These are phyloP conservation scores for Ilyonectria destructans DNA, from an alignment of 2,329 filamentous ascomycete genomes.

Conservation along the genomic window DNA sequence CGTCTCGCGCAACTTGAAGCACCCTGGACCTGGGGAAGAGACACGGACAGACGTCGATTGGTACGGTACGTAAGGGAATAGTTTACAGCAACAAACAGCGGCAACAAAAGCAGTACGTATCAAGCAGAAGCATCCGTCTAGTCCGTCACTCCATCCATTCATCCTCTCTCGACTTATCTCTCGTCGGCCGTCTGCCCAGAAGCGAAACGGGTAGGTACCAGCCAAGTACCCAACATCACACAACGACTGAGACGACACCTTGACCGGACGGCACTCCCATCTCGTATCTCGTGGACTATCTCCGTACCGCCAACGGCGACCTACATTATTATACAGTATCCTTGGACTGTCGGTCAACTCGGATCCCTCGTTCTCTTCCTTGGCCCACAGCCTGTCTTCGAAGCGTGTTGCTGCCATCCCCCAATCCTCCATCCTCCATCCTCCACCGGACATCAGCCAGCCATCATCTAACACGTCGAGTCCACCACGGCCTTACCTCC, in stretches of 20 bases:
- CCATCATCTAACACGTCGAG: slow-evolving; percentile 7
- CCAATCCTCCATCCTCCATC: neutral
- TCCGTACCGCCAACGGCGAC: neutral
- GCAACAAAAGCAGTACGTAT: neutral
- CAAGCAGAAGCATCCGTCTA: slow-evolving; percentile 13
- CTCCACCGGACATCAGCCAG: neutral
- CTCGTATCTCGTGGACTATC: slow-evolving; percentile 6
- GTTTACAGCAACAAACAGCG: neutral
- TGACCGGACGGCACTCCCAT: neutral
- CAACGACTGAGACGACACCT: slow-evolving; percentile 20
- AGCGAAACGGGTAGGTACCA: slow-evolving; percentile 2
- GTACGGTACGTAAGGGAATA: neutral
- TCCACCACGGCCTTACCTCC: neutral
- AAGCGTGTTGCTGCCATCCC: neutral
- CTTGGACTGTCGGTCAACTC: slow-evolving; percentile 10
- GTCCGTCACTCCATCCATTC: slow-evolving; percentile 7
- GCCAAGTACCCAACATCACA: slow-evolving; percentile 7
- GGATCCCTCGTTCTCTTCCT: slow-evolving; percentile 5
- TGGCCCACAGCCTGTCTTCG: slow-evolving; percentile 2
- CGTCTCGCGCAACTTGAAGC: slow-evolving; percentile 29
- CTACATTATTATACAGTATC: slow-evolving; percentile 20
- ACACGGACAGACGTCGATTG: slow-evolving; percentile 16
- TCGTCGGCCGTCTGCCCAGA: slow-evolving; percentile 3
- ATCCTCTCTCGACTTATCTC: slow-evolving; percentile 10
- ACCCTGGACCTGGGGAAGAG: slow-evolving; percentile 33